These are phyloP conservation scores for Silene conica DNA, from an alignment of 148 eudicot species.

Conservation along the genomic window DNA sequence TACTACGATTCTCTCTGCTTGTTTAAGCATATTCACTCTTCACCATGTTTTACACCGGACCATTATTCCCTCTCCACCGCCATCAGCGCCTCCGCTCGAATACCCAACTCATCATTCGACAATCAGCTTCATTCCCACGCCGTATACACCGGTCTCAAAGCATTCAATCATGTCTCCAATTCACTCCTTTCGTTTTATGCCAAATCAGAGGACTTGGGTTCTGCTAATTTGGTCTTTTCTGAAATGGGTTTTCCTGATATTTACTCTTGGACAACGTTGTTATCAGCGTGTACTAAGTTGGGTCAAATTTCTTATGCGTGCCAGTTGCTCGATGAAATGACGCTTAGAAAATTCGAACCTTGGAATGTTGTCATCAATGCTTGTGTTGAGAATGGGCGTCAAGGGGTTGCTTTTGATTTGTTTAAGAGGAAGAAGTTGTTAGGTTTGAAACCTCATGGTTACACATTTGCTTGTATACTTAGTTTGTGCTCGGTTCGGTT, in stretches of 20 bases:
- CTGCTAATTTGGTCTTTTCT: constrained; percentile 41
- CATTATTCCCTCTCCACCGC: constrained; percentile 72
- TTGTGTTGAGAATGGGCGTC: constrained; percentile 44
- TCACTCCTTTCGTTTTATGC: constrained; percentile 55
- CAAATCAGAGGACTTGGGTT: constrained; percentile 43
- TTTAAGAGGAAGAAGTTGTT: constrained; percentile 50
- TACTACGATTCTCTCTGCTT: constrained; percentile 43
- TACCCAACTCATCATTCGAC: constrained; percentile 28
- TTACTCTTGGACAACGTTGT: constrained; percentile 71
- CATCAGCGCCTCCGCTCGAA: constrained; percentile 49
- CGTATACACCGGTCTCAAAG: constrained; percentile 42
- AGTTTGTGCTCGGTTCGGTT: constrained; percentile 47
- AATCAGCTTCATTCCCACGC: constrained; percentile 57
- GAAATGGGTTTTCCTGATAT: constrained; percentile 63
- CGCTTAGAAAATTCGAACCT: constrained; percentile 41
- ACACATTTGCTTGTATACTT: constrained; percentile 66
- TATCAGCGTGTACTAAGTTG: constrained; percentile 64
- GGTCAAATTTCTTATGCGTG: constrained; percentile 53
- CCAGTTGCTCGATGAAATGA: constrained; percentile 53
- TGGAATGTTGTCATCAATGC: constrained; percentile 88
- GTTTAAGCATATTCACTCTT: constrained; percentile 55
- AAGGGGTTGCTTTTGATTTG: constrained; percentile 39
- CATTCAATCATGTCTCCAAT: constrained; percentile 53
- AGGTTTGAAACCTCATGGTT: constrained; percentile 60
- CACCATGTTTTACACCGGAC: constrained; percentile 50